Conservation (phyloP, 2,329 filamentous ascomycete genomes). For the Gyromitra esculenta region DNA sequence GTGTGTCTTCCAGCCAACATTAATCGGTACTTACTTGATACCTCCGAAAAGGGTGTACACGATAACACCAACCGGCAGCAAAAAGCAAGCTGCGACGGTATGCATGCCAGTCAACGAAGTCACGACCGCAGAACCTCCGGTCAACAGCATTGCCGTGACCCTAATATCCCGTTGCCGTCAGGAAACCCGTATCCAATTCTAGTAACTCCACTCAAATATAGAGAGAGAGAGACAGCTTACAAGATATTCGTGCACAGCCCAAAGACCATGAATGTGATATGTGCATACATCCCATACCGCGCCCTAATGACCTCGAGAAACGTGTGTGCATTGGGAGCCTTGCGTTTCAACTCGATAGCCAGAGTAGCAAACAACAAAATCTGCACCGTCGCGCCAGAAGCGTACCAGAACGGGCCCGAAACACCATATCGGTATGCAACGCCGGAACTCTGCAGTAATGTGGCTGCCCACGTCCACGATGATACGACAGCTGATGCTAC, state of each 20-base stretch:
- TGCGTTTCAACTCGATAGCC: slow-evolving; percentile 87
- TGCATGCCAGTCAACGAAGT: slow-evolving; percentile 76
- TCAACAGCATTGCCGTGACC: slow-evolving; percentile 87
- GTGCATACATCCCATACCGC: slow-evolving; percentile 77
- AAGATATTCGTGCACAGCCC: slow-evolving; percentile 85
- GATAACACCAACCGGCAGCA: slow-evolving; percentile 82
- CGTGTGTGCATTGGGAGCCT: slow-evolving; percentile 85
- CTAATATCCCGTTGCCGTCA: slow-evolving; percentile 25
- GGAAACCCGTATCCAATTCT: not conserved
- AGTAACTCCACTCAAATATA: not conserved
- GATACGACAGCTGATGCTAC: slow-evolving; percentile 91
- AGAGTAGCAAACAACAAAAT: slow-evolving; percentile 90
- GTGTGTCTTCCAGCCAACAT: slow-evolving; percentile 12
- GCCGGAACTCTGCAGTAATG: slow-evolving; percentile 79
- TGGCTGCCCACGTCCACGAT: slow-evolving; percentile 93
- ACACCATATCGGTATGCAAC: slow-evolving; percentile 83
- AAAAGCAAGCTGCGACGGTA: slow-evolving; percentile 82
- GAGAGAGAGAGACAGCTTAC: slow-evolving; percentile 37
- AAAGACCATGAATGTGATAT: slow-evolving; percentile 83
- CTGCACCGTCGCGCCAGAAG: slow-evolving; percentile 79
- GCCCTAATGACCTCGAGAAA: slow-evolving; percentile 72
- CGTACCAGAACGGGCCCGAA: slow-evolving; percentile 73
- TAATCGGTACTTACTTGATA: slow-evolving; percentile 68
- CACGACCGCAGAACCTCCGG: slow-evolving; percentile 81
- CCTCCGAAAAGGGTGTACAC: slow-evolving; percentile 81